These are phyloP conservation scores for Paraphoma sp. DNA, from an alignment of 2,329 filamentous ascomycete species.

Conservation along the genomic window DNA sequence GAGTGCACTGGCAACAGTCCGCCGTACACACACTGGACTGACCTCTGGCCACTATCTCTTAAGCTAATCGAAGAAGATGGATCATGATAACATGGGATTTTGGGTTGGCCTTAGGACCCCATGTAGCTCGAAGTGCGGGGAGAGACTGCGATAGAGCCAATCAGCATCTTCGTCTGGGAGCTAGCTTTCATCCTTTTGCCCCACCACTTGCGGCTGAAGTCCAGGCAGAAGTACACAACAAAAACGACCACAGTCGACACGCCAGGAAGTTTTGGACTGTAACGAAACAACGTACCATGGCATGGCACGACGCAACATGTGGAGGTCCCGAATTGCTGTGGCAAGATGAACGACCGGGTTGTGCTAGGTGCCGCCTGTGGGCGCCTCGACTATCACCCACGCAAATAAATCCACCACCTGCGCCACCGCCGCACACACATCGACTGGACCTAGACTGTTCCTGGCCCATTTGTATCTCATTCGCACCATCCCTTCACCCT, in stretches of 20 bases:
- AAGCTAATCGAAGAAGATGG: too few relatives aligned
- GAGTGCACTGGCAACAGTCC: too few relatives aligned
- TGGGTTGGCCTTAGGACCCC: too few relatives aligned
- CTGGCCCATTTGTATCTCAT: background rate
- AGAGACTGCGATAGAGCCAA: background rate
- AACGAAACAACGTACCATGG: background rate
- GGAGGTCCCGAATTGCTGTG: background rate
- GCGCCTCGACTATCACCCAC: background rate
- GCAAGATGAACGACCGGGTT: background rate
- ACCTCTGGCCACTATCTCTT: too few relatives aligned
- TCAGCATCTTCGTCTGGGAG: too few relatives aligned
- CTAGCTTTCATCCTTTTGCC: too few relatives aligned
- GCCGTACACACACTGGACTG: too few relatives aligned
- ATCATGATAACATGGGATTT: too few relatives aligned
- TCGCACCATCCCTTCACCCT: background rate
- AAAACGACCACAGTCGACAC: too few relatives aligned
- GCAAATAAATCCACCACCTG: background rate
- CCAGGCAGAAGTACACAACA: too few relatives aligned
- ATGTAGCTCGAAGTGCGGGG: background rate
- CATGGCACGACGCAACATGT: background rate
- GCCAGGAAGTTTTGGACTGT: too few relatives aligned
- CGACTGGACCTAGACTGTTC: background rate
- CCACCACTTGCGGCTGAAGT: too few relatives aligned
- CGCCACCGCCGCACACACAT: background rate
- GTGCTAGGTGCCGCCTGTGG: background rate